Base-by-base conservation (phyloP, 768 basidiomycete genomes). In the Chalciporus sphaerocephalus region DNA sequence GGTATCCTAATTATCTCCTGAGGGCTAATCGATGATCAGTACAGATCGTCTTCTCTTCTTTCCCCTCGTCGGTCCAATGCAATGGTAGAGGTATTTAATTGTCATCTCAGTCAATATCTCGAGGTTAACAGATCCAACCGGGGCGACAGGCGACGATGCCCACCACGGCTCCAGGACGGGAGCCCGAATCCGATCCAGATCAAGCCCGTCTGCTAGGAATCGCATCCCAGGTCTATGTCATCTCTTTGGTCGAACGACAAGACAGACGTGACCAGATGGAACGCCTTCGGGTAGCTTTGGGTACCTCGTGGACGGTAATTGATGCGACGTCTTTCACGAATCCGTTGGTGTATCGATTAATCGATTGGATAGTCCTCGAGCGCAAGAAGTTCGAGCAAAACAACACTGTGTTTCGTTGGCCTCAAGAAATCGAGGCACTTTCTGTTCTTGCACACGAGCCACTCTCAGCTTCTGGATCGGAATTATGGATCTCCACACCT, bases 261-360 rank as follows among this genome's bases (percentile, higher is more conserved):
- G 81, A 81, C 50, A 68, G 84, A 15, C 73, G 75, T 8, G 42
- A 54, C 13, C 66, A 76, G 37, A 84, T 85, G 81, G 78, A 82
- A 42, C 51, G 43, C 7, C 54, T 85, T 17, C 70, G 76, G n/a
- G 56, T 52, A 5, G 53, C 58, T 5, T 70, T 83, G 13, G 65
- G 62, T 16, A 57, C 82, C 4, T 50, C 62, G 15, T 84, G 79
- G 78, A 70, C 69, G 2, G 79, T 79, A 52, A 51, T 74, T 10
- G 67, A 76, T 40, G 82, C 79, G 13, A 58, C 69, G 1, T 62
- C 70, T 20, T 57, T 71, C 1, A 59, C 65, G 10, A 64, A 72
- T 39, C 48, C 62, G 4, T 40, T 69, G 5, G 65, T 81, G 15
- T 33, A 50, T 16, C 48, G 53, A 6, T 72, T 83, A 24, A 41